These are phyloP conservation scores for Nothophytophthora sp. DNA, from an alignment of 352 stramenopile species.

Conservation along the genomic window DNA sequence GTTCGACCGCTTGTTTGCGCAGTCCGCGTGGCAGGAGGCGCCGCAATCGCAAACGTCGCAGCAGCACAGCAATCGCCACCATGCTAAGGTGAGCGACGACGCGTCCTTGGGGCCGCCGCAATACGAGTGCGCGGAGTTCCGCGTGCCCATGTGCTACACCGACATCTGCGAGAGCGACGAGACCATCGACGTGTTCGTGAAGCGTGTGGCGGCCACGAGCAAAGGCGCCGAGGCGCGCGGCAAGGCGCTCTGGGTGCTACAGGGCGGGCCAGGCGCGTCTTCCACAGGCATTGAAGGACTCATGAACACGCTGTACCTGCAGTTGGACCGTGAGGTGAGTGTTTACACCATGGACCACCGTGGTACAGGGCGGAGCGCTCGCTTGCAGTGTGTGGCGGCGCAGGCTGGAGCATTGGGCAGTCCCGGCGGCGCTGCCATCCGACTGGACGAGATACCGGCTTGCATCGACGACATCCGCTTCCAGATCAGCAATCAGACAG, in stretches of 20 bases:
- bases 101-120: constrained; percentile 2
- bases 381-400: constrained; percentile 54
- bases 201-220: constrained; percentile 39
- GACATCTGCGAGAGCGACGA: constrained; percentile 61
- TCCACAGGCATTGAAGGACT: constrained; percentile 70
- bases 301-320: constrained; percentile 56
- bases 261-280: constrained; percentile 67
- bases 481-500: constrained; percentile 72
- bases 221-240: constrained; percentile 3
- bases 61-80: background rate
- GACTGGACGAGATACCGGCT: constrained; percentile 53
- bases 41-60: constrained; percentile 1
- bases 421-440: constrained; percentile 47
- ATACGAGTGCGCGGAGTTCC: constrained; percentile 66
- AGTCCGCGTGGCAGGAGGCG: constrained; percentile 24
- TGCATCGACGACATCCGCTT: constrained; percentile 78
- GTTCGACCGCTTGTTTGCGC: constrained; percentile 34
- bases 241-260: constrained; percentile 71
- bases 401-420: constrained; percentile 52
- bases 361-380: constrained; percentile 59
- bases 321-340: constrained; percentile 51
- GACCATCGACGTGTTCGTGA: constrained; percentile 61
- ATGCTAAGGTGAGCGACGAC: constrained; percentile 6
- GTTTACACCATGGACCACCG: constrained; percentile 76
- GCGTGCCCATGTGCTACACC: constrained; percentile 73